Conservation (phyloP, 2,329 filamentous ascomycete species). For the Epichloe sibirici region DNA sequence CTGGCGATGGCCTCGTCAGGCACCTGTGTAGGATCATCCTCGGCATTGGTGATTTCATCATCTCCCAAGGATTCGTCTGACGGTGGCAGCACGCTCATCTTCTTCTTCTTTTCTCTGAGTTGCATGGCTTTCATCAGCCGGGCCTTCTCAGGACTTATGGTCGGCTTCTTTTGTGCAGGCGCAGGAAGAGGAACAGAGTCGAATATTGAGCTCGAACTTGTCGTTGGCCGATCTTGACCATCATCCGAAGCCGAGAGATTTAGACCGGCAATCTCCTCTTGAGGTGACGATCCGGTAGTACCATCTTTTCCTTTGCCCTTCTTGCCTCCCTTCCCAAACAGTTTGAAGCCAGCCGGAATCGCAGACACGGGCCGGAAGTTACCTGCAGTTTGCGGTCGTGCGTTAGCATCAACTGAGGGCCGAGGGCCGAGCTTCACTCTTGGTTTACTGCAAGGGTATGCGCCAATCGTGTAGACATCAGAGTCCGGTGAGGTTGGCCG, state of each 20-base stretch:
- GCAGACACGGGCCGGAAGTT: slow-evolving; percentile 62
- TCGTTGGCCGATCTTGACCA: slow-evolving; percentile 22
- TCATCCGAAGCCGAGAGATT: slow-evolving; percentile 17
- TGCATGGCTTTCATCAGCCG: slow-evolving; percentile 91
- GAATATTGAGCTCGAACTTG: slow-evolving; percentile 32
- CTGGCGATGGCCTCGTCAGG: slow-evolving; percentile 14
- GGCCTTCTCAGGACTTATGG: slow-evolving; percentile 78
- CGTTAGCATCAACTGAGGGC: slow-evolving; percentile 56
- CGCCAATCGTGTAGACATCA: slow-evolving; percentile 30
- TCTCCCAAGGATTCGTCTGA: slow-evolving; percentile 1
- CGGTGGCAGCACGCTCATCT: slow-evolving; percentile 12
- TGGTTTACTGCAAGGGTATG: slow-evolving; percentile 46
- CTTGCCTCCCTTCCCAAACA: slow-evolving; percentile 46
- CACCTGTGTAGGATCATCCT: slow-evolving; percentile 2
- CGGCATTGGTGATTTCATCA: slow-evolving; percentile 8
- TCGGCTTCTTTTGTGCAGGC: slow-evolving; percentile 30
- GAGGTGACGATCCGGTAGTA: slow-evolving; percentile 14
- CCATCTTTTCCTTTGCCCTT: slow-evolving; percentile 25
- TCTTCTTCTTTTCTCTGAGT: slow-evolving; percentile 68
- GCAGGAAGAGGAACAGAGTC: slow-evolving; percentile 26
- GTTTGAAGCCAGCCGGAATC: slow-evolving; percentile 69
- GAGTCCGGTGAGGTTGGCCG: slow-evolving; percentile 37
- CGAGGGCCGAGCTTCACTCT: slow-evolving; percentile 86
- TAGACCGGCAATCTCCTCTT: slow-evolving; percentile 25
- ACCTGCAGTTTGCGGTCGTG: slow-evolving; percentile 48